These are phyloP conservation scores for Solanum peruvianum DNA, from an alignment of 257 asterid species.

Conservation along the genomic window DNA sequence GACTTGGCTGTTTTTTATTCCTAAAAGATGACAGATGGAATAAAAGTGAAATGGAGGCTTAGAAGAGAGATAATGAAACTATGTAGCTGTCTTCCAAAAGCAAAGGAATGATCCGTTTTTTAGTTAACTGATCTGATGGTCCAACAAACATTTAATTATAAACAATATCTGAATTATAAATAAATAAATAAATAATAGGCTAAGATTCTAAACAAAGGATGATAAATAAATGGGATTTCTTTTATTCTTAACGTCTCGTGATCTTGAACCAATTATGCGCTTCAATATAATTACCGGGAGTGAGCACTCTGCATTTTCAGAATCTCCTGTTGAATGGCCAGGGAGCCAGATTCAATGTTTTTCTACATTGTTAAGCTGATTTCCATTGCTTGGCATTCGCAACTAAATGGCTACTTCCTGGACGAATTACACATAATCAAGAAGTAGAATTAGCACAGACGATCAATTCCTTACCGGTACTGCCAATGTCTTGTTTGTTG, in stretches of 20 bases:
- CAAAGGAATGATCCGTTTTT: background rate
- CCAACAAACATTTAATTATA: background rate
- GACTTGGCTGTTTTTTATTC: background rate
- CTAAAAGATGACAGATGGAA: background rate
- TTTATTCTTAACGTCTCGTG: background rate
- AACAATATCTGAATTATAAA: background rate
- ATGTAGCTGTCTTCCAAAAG: background rate
- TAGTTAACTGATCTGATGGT: background rate
- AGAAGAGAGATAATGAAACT: background rate
- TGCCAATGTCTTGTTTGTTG: background rate
- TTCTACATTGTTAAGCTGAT: background rate
- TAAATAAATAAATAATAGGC: background rate
- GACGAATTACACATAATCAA: background rate
- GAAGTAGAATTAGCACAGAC: background rate
- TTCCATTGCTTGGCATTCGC: background rate
- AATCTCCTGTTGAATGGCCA: background rate
- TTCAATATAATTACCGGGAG: background rate
- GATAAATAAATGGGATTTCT: background rate
- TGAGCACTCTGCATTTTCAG: background rate
- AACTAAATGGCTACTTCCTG: background rate
- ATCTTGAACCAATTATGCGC: background rate
- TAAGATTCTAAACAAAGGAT: background rate
- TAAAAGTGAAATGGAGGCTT: background rate
- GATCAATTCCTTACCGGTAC: background rate
- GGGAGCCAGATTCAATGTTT: background rate